These are phyloP conservation scores for Trichoderma cornu-damae DNA, from an alignment of 2,329 filamentous ascomycete genomes.

Conservation along the genomic window DNA sequence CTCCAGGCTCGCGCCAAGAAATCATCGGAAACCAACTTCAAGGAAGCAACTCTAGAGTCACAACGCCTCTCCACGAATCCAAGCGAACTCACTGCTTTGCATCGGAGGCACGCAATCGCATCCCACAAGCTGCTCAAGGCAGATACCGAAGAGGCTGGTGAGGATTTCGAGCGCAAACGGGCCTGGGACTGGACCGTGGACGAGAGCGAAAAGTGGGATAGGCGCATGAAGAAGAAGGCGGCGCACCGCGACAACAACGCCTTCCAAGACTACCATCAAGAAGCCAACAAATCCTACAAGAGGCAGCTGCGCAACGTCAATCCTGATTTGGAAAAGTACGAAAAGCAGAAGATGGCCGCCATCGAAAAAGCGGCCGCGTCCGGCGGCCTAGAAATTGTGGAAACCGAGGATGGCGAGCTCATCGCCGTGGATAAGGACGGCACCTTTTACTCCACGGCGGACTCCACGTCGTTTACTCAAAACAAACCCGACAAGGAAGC, in stretches of 20 bases:
- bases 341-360: conserved; percentile 76
- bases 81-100: conserved; percentile 68
- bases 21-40: conserved; percentile 68
- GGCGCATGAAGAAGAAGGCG: conserved; percentile 78
- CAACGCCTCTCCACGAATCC: conserved; percentile 75
- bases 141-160: conserved; percentile 76
- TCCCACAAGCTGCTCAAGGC: conserved; percentile 91
- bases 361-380: conserved; percentile 79
- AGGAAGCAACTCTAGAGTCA: conserved; percentile 78
- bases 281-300: conserved; percentile 91
- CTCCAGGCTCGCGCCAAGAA: conserved; percentile 75
- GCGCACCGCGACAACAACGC: conserved; percentile 77
- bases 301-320: conserved; percentile 74
- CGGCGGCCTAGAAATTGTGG: conserved; percentile 85
- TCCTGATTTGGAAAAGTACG: conserved; percentile 78
- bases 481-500: conserved; percentile 84
- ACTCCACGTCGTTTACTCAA: conserved; percentile 73
- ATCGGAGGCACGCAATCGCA: conserved; percentile 80
- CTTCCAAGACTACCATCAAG: conserved; percentile 82
- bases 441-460: conserved; percentile 82
- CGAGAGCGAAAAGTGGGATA: conserved; percentile 91
- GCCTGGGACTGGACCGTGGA: conserved; percentile 99
- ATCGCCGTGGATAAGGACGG: conserved; percentile 91
- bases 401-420: conserved; percentile 91
- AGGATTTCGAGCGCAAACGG: conserved; percentile 94